These are phyloP conservation scores for Hypoxylon sp. DNA, from an alignment of 2,329 filamentous ascomycete genomes.

Conservation along the genomic window DNA sequence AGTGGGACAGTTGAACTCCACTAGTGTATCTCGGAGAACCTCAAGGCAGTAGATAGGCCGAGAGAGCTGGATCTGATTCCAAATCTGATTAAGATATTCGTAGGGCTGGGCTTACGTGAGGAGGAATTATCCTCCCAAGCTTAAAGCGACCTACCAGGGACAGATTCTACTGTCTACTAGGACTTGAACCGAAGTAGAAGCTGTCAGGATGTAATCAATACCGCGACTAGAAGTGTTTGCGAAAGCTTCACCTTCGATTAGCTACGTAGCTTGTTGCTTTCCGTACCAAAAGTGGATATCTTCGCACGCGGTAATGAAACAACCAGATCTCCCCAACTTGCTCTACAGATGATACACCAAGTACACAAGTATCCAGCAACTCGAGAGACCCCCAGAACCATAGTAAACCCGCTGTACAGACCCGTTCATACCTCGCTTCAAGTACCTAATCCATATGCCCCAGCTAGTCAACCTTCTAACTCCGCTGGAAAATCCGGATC, in stretches of 20 bases:
- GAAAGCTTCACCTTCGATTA: background rate
- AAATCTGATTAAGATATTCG: background rate
- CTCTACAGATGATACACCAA: background rate
- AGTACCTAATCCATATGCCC: background rate
- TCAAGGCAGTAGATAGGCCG: conserved; percentile 7
- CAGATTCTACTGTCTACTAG: background rate
- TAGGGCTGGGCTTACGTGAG: conserved; percentile 12
- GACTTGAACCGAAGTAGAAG: background rate
- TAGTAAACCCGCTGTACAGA: background rate
- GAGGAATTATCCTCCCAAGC: conserved; percentile 12
- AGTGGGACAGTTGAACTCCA: background rate
- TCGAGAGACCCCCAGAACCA: background rate
- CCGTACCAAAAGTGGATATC: background rate
- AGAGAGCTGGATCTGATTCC: conserved; percentile 6
- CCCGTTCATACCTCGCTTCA: background rate
- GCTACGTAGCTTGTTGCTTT: conserved; percentile 6
- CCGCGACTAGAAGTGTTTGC: background rate
- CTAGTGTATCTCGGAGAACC: background rate
- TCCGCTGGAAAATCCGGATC: conserved; percentile 35
- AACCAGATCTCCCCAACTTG: background rate
- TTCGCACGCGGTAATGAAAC: background rate
- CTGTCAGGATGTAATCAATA: background rate
- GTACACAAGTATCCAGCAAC: background rate
- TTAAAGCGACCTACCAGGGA: background rate
- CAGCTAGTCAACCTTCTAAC: conserved; percentile 29